Evolutionary conservation across 2,329 filamentous ascomycete species (phyloP), one percentile per base, ranked within the genome.

Genomic region (Alternaria dauci): DNA sequence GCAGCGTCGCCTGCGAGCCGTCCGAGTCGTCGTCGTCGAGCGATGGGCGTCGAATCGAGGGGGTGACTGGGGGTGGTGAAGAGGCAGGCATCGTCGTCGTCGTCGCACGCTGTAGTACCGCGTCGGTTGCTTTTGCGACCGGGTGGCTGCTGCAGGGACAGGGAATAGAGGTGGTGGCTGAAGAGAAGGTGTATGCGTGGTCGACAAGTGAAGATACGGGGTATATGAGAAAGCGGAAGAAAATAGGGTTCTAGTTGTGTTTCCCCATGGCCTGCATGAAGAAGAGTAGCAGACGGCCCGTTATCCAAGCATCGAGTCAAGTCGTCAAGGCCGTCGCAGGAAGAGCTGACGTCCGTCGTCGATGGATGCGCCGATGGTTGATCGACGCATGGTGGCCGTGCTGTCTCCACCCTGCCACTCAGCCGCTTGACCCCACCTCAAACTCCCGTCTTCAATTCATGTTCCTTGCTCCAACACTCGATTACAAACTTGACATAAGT

Each of bases 21-120:
- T 83, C 81, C 52, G 76, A 79, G 56, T 78, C 76, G 51, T 73
- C 76, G 46, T 73, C 71, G 60, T 76, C 71, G 61, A 72, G 66
- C 43, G 69, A 66, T 23, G 71, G 71, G 23, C 70, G 69, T 32
- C 71, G 72, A 26, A 71, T 36, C 32, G 68, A 71, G 54, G 76
- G 75, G 44, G 75, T 76, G 38, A 72, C 72, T 44, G 74, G 73
- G 20, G 74, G 71, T 23, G 76, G 75, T 20, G 75, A 75, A 0
- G 71, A 71, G 23, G 73, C 66, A 59, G 65, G 68, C 76, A 78
- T 78, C 48, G 67, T 60, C 64, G 58, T 55, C 52, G 28, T 60
- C 42, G 56, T 32, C 51, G 20, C 20, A 23, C 44, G 28, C 46
- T 20, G 52, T 59, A 42, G 6, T 30, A 55, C 54, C 8, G 42